Base-by-base conservation (phyloP, 1,139 yeast genomes). In the Taphrina sp. region DNA sequence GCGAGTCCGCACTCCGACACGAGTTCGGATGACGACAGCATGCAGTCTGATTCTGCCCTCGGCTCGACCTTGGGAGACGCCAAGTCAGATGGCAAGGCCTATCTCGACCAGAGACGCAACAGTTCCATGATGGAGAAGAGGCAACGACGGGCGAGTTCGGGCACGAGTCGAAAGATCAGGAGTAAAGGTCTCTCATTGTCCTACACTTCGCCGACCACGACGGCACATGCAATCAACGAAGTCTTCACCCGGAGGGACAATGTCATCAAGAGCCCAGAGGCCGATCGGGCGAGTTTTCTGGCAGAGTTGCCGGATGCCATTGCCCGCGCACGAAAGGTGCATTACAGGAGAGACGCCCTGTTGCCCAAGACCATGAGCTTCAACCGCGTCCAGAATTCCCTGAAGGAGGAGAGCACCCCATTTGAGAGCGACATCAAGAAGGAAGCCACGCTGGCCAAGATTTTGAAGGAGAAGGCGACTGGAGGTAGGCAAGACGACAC, bases 271-370 rank as follows among this genome's bases (percentile, higher is more conserved):
- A 28, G 36, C 7, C 46, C 39, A 7, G 54, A 41, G 20, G 54
- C 28, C 5, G 34, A 49, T 23, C 46, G 54, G 10, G 39, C 23
- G 4, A 38, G n/a, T 8, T 49, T 49, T 39, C 26, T 49, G 10
- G 54, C 54, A 3, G 54, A 49, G 31, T 34, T 49, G 8, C 54
- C 54, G 5, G 43, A 41, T n/a, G 54, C 46, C 20, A 49, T 49
- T 16, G 54, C 54, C 16, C 43, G 44, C 19, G 54, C 44, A 12
- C 45, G 54, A 12, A 49, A 39, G 20, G 54, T 49, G 12, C 44
- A 49, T 29, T 49, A 49, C 36, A 24, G 54, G 5, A 33, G 54
- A 31, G 54, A 42, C 26, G 54, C 54, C 12, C 46, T 49, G 8
- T 29, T 49, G 33, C 54, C 54, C 14, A 41, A 35, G 23, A 41